Evolutionary conservation across 176 grass and related monocot species (phyloP), one percentile per base, ranked within the genome.

Genomic region (Cenchrus fungigraminus): DNA sequence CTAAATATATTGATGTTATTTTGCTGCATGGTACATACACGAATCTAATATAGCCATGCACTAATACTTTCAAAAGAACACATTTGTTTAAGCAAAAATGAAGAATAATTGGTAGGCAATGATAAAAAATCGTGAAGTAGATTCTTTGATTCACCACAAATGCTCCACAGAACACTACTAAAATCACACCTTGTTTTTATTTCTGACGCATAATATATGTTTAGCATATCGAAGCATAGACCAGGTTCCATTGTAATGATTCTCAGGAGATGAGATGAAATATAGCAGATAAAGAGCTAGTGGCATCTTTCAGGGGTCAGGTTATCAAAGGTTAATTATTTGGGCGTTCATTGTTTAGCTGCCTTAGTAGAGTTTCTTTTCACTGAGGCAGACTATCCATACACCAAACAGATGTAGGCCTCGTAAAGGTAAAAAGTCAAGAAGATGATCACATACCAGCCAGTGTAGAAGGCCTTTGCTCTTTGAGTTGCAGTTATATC

Each of bases 401-500:
- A 17, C 49, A 54, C 53, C 29, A 65, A 53, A 64, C 16, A 11
- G 4, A 52, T 66, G 29, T 16, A 16, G 50, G 37, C 14, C 57
- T 16, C 29, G 5, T 20, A 32, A 49, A 47, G 67, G 20, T 60
- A 82, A 61, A 22, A 49, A 11, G 58, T 61, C 45, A 72, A 50
- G 37, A 78, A 46, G 43, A 76, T 77, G 62, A 76, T 56, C 12
- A 42, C 54, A 20, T 85, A 85, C 73, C 83, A 85, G 73, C 62
- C 62, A 20, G 51, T 77, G 73, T 58, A 77, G 73, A 85, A 85
- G n/a, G 83, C 50, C 31, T 67, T 73, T 12, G 73, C 73, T 85
- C 83, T 85, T 76, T 85, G 17, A 0, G 82, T 54, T 77, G 82
- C 82, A 84, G 49, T 54, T 57, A 45, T 77, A 52, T 85, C 83